Percentiles rank a stretch among this genome's conserved stretches.
These are phyloP conservation scores for Sphagnum fallax DNA, from an alignment of 228 moss, liverwort and hornwort genomes.

Conservation along the genomic window DNA sequence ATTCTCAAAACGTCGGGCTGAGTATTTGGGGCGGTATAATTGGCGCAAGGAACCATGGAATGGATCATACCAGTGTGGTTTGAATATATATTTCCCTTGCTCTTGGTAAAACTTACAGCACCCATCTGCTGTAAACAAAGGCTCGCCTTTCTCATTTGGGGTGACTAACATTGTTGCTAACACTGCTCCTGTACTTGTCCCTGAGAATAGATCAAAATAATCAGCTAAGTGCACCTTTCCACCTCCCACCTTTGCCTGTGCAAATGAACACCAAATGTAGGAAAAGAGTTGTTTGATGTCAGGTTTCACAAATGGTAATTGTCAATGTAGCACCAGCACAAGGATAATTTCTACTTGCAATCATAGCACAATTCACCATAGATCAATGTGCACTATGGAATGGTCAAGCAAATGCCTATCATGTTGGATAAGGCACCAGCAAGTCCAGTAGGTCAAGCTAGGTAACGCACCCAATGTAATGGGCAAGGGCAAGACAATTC, in stretches of 20 bases:
- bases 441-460: too few relatives aligned
- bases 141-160: constrained; percentile 53
- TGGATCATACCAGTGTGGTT: constrained; percentile 58
- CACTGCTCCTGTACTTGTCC: constrained; percentile 75
- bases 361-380: too few relatives aligned
- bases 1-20: constrained; percentile 55
- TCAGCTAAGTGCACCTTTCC: constrained; percentile 61
- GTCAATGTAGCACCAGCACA: too few relatives aligned
- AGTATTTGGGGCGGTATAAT: constrained; percentile 75
- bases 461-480: too few relatives aligned
- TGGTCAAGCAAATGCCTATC: too few relatives aligned
- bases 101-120: constrained; percentile 64
- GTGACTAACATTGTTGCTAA: constrained; percentile 64
- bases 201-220: constrained; percentile 76
- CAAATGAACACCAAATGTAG: not conserved
- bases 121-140: constrained; percentile 49
- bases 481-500: too few relatives aligned
- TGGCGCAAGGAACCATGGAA: constrained; percentile 57
- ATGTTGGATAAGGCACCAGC: too few relatives aligned
- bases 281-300: not conserved
- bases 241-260: constrained; percentile 57
- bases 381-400: too few relatives aligned
- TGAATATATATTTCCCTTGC: constrained; percentile 56
- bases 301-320: too few relatives aligned
- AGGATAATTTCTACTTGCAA: too few relatives aligned